Evolutionary conservation across 2,329 filamentous ascomycete species (phyloP).

Genomic region (Bimuria novae-zelandiae): DNA sequence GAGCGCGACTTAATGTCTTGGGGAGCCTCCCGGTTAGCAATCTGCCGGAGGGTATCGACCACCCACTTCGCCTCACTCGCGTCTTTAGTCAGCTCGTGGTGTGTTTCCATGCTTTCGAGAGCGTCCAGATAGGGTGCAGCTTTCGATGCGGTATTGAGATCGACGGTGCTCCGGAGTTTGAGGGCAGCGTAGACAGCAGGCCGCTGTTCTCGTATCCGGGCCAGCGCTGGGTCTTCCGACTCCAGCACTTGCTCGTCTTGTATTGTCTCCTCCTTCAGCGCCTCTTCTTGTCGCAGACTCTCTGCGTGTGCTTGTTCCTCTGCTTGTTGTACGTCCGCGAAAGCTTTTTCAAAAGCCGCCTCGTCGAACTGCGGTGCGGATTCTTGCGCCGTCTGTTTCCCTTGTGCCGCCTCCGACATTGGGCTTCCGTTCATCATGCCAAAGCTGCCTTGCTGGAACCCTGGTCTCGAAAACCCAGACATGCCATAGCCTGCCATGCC

Average conservation of each 20-base stretch:
- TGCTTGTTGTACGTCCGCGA: constrained; percentile 52
- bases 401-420: constrained; percentile 33
- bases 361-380: constrained; percentile 55
- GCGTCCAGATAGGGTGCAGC: constrained; percentile 31
- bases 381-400: constrained; percentile 42
- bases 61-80: constrained; percentile 41
- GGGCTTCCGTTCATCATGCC: constrained; percentile 24
- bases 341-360: constrained; percentile 60
- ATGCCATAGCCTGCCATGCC: constrained; percentile 35
- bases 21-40: constrained; percentile 30
- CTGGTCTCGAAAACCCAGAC: constrained; percentile 29
- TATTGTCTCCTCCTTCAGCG: constrained; percentile 13
- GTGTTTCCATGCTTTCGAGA: constrained; percentile 31
- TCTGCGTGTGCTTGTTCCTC: constrained; percentile 22
- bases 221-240: constrained; percentile 38
- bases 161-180: constrained; percentile 40
- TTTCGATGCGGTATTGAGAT: constrained; percentile 31
- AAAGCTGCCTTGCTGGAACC: constrained; percentile 31
- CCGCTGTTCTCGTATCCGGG: constrained; percentile 39
- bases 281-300: constrained; percentile 14
- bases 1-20: constrained; percentile 31
- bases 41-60: constrained; percentile 37
- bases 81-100: constrained; percentile 32
- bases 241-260: constrained; percentile 22
- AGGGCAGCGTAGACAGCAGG: constrained; percentile 42